Percentiles rank a stretch among this genome's conserved stretches.
These are phyloP conservation scores for Pseudogymnoascus sp. DNA, from an alignment of 2,329 filamentous ascomycete species.

Conservation along the genomic window DNA sequence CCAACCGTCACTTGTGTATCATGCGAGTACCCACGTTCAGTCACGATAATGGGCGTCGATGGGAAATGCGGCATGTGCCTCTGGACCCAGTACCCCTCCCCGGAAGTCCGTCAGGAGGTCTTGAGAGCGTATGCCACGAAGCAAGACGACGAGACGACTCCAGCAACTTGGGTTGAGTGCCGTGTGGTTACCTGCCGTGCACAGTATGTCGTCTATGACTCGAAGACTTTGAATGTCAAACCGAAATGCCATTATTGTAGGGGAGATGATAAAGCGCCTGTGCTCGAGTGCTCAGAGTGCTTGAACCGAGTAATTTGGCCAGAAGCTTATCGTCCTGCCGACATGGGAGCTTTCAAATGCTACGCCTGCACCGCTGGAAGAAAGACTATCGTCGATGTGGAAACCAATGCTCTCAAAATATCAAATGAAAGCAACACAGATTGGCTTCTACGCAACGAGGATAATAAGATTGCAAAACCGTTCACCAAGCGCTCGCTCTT, in stretches of 20 bases:
- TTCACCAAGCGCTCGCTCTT: not conserved
- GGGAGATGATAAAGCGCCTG: not conserved
- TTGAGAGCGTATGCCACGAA: not conserved
- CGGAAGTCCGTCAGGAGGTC: not conserved
- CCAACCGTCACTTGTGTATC: not conserved
- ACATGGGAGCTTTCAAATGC: constrained; percentile 32
- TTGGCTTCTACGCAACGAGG: not conserved
- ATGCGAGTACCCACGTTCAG: not conserved
- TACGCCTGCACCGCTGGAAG: constrained; percentile 31
- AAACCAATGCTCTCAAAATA: not conserved
- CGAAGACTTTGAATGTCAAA: not conserved
- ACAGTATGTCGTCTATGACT: not conserved
- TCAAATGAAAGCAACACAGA: not conserved
- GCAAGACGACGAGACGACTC: not conserved
- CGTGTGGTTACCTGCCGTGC: not conserved
- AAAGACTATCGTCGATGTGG: constrained; percentile 3
- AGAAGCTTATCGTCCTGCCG: constrained; percentile 32
- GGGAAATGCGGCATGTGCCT: not conserved
- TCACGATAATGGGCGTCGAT: not conserved
- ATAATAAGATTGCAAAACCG: not conserved
- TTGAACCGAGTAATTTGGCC: constrained; percentile 37
- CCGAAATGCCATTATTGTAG: not conserved
- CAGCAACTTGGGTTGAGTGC: not conserved
- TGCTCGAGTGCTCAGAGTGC: not conserved
- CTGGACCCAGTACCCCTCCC: not conserved